Conservation (phyloP, 2,329 filamentous ascomycete genomes). For the Colletotrichum aenigma region DNA sequence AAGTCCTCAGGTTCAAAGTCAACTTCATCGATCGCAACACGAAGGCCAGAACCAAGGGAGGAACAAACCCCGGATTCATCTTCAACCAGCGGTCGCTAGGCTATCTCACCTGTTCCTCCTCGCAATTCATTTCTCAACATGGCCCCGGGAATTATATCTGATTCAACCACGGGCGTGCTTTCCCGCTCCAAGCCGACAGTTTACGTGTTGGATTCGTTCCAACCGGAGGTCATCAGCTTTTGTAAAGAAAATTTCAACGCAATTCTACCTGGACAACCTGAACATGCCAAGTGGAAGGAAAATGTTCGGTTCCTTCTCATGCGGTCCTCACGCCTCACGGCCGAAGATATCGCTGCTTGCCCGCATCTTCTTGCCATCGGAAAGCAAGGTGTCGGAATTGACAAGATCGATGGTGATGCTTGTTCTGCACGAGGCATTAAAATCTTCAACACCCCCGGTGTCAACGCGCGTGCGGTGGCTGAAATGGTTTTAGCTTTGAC, state of each 20-base stretch:
- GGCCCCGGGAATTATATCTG: background rate
- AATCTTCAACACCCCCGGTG: conserved; percentile 52
- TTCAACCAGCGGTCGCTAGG: background rate
- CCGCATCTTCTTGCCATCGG: conserved; percentile 44
- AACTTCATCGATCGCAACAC: background rate
- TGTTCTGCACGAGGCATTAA: conserved; percentile 41
- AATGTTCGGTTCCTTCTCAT: conserved; percentile 45
- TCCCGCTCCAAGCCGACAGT: conserved; percentile 37
- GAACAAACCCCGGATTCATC: background rate
- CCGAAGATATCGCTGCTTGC: conserved; percentile 38
- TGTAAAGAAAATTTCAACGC: conserved; percentile 41
- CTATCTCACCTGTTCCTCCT: background rate
- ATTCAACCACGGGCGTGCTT: background rate
- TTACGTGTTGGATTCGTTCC: conserved; percentile 43
- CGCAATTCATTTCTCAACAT: background rate
- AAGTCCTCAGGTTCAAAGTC: background rate
- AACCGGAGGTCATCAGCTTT: conserved; percentile 36
- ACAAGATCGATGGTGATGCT: conserved; percentile 47
- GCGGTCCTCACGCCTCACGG: conserved; percentile 37
- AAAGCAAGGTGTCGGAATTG: conserved; percentile 52
- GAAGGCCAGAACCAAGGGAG: background rate
- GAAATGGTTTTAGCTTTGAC: conserved; percentile 40
- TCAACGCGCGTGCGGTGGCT: conserved; percentile 46
- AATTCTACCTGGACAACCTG: conserved; percentile 36
- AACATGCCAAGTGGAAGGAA: conserved; percentile 40